Evolutionary conservation across 2,329 filamentous ascomycete species (phyloP).

Genomic region (Metarhizium rileyi): DNA sequence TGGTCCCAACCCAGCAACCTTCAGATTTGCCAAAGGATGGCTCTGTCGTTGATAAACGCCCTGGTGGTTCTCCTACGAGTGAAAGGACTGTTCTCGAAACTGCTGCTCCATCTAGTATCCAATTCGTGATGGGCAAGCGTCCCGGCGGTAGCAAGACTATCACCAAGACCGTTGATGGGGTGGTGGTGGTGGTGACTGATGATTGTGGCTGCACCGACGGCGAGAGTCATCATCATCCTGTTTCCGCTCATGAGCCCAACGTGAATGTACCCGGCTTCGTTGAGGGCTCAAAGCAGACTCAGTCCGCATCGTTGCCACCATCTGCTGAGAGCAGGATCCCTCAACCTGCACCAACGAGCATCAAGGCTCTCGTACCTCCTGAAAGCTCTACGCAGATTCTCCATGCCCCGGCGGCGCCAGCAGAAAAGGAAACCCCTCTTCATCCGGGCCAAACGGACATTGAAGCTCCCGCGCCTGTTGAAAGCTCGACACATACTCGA

Average conservation of each 20-base stretch:
- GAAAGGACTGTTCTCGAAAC: constrained; percentile 18
- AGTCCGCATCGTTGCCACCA: background rate
- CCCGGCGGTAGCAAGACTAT: constrained; percentile 17
- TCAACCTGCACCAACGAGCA: no score
- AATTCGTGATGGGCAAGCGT: constrained; percentile 6
- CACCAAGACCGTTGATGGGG: constrained; percentile 2
- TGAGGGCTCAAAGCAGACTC: background rate
- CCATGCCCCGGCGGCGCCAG: no score
- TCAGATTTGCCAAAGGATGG: background rate
- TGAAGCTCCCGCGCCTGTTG: background rate
- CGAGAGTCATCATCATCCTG: background rate
- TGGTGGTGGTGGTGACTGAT: constrained; percentile 22
- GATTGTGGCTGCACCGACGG: constrained; percentile 11
- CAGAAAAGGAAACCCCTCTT: background rate
- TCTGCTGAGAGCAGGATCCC: background rate
- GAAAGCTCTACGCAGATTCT: background rate
- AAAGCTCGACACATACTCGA: background rate
- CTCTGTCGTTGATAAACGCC: constrained; percentile 8
- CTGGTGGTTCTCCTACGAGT: constrained; percentile 19
- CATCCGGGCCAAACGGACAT: background rate
- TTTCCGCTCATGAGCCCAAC: background rate
- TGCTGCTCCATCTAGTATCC: background rate
- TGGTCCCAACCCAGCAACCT: background rate
- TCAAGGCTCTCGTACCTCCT: background rate
- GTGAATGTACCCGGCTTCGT: background rate